Evolutionary conservation across 1,139 yeast species (phyloP).

Genomic region (Geotrichum fermentans): DNA sequence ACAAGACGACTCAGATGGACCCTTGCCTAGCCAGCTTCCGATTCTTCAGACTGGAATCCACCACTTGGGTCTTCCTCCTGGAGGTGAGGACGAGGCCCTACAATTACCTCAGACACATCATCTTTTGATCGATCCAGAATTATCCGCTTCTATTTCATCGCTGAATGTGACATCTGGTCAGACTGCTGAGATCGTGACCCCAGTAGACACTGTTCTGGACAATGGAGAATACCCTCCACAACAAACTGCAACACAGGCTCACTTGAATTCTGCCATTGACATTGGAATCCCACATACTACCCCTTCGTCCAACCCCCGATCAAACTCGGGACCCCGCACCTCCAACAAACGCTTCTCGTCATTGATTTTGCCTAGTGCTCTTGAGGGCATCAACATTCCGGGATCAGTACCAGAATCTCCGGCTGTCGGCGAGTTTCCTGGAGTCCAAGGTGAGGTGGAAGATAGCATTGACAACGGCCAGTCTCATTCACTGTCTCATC

Average conservation of each 20-base stretch:
- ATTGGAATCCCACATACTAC: neutral
- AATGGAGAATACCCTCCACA: neutral
- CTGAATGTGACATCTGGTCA: neutral
- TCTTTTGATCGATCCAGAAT: neutral
- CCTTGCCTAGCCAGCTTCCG: conserved; percentile 13
- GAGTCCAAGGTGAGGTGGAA: no score
- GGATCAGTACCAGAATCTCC: no score
- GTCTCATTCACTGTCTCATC: no score
- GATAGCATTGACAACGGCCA: no score
- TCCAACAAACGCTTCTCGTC: neutral
- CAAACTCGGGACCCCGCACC: neutral
- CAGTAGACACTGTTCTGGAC: neutral
- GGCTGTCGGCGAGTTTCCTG: no score
- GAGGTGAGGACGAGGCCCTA: neutral
- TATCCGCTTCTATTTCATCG: conserved; percentile 3
- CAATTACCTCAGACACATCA: conserved; percentile 1
- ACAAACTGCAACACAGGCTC: neutral
- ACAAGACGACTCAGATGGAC: conserved; percentile 13
- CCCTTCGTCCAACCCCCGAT: neutral
- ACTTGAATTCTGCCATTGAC: neutral
- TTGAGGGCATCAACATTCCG: neutral
- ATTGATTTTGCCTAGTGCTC: neutral
- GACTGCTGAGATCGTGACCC: neutral
- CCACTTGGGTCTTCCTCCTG: conserved; percentile 13
- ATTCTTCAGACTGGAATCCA: neutral